phyloP scores from a whole-genome alignment of 1,139 yeast species.

The Sugiyamaella pinicola region DNA sequence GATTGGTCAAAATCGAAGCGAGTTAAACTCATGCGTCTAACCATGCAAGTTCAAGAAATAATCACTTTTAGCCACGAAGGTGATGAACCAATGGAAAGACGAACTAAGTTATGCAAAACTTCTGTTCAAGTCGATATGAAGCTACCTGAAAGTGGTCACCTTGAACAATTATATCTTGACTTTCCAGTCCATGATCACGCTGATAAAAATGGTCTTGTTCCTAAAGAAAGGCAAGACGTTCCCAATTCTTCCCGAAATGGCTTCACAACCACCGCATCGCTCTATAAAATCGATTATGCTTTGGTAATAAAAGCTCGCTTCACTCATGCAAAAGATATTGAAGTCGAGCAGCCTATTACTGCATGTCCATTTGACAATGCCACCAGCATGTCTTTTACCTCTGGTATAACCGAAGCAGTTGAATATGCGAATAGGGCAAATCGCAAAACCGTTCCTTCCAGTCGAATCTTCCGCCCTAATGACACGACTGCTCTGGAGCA shows the following conservation, averaged over 20 bases:
- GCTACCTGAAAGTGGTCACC: conserved; percentile 36
- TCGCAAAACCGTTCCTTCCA: conserved; percentile 6
- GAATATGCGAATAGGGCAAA: conserved; percentile 33
- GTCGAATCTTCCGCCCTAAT: conserved; percentile 11
- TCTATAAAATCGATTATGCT: conserved; percentile 42
- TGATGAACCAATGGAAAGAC: conserved; percentile 40
- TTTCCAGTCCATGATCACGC: conserved; percentile 32
- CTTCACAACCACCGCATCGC: conserved; percentile 43
- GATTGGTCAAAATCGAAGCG: conserved; percentile 44
- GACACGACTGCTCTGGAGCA: conserved; percentile 18
- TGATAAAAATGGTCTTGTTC: conserved; percentile 38
- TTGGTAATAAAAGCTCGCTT: conserved; percentile 44
- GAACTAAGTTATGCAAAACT: conserved; percentile 39
- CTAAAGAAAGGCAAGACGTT: conserved; percentile 42
- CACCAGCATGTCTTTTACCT: conserved; percentile 44
- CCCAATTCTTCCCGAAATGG: conserved; percentile 43
- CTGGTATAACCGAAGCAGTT: conserved; percentile 41
- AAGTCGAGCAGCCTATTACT: conserved; percentile 43
- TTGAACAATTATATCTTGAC: conserved; percentile 38
- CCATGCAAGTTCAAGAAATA: conserved; percentile 44
- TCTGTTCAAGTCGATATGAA: conserved; percentile 38
- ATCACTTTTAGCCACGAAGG: conserved; percentile 40
- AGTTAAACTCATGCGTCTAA: conserved; percentile 43
- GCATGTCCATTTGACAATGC: conserved; percentile 45
- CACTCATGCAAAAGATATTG: conserved; percentile 45